phyloP scores from a whole-genome alignment of 1,284 basidiomycete genomes.

The Ganoderma boninense region DNA sequence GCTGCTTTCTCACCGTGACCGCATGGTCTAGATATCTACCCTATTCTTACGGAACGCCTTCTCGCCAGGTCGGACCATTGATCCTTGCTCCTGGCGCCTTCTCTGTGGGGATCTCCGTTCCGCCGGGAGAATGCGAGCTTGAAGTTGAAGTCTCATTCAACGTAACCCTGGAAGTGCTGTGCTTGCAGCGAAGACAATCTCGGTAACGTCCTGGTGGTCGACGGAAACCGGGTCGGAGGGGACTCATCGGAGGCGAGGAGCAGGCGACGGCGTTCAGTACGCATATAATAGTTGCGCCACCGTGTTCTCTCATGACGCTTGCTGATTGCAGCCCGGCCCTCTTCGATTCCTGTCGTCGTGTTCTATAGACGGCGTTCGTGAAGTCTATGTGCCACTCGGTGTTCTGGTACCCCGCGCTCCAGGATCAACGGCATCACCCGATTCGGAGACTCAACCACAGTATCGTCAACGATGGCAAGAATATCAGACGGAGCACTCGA shows the following conservation, averaged over 20 bases:
- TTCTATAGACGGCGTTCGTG: not conserved
- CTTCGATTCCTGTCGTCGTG: not conserved
- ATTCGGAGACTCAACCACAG: not conserved
- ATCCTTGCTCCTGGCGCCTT: not conserved
- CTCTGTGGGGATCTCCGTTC: not conserved
- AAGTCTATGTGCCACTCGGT: not conserved
- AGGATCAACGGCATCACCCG: not conserved
- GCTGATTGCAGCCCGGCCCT: not conserved
- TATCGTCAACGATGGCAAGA: not conserved
- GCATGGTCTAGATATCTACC: not conserved
- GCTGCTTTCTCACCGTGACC: not conserved
- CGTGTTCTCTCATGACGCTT: not conserved
- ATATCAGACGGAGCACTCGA: not conserved
- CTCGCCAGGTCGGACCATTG: not conserved
- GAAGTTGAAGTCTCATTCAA: not conserved
- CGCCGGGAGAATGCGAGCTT: not conserved
- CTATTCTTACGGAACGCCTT: constrained; percentile 1
- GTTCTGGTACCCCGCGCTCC: not conserved
- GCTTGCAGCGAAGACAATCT: not conserved
- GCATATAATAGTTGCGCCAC: not conserved
- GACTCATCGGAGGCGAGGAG: not conserved
- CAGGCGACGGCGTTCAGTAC: not conserved
- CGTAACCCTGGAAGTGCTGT: not conserved
- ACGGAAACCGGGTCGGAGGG: not conserved
- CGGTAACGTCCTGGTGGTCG: not conserved